Evolutionary conservation across 1,284 basidiomycete genomes (phyloP).

Genomic region (Leccinum subfulvum): DNA sequence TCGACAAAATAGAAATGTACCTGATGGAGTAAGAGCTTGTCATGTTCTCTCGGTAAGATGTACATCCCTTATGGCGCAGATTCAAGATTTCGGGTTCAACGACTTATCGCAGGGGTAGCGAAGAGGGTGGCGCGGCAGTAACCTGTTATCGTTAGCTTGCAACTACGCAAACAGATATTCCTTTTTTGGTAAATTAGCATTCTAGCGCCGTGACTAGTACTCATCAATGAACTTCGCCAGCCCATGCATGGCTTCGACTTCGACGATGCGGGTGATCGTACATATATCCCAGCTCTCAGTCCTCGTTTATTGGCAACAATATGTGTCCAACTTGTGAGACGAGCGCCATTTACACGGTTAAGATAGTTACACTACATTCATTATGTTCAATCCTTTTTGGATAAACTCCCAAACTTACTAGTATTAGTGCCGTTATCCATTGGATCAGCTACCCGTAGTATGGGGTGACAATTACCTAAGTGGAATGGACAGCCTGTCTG

Average conservation of each 20-base stretch:
- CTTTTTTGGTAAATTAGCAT: constrained; percentile 1
- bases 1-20: constrained; percentile 29
- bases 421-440: background rate
- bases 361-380: background rate
- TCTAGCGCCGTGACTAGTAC: background rate
- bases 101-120: background rate
- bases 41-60: constrained; percentile 50
- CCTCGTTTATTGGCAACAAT: background rate
- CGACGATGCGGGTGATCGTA: background rate
- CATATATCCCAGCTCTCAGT: background rate
- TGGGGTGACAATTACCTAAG: background rate
- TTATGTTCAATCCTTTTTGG: background rate
- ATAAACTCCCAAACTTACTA: background rate
- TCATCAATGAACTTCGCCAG: background rate
- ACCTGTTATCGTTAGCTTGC: background rate
- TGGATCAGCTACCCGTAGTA: background rate
- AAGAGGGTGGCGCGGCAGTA: background rate
- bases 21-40: constrained; percentile 54
- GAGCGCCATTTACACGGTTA: background rate
- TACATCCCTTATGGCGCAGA: constrained; percentile 36
- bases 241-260: background rate
- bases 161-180: background rate
- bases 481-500: background rate
- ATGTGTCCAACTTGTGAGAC: background rate
- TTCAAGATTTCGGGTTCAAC: background rate